A percentile compares a stretch with the other conserved stretches of the same genome.
These are phyloP conservation scores for Erigeron canadensis DNA, from an alignment of 129 eudicot genomes.

Conservation along the genomic window DNA sequence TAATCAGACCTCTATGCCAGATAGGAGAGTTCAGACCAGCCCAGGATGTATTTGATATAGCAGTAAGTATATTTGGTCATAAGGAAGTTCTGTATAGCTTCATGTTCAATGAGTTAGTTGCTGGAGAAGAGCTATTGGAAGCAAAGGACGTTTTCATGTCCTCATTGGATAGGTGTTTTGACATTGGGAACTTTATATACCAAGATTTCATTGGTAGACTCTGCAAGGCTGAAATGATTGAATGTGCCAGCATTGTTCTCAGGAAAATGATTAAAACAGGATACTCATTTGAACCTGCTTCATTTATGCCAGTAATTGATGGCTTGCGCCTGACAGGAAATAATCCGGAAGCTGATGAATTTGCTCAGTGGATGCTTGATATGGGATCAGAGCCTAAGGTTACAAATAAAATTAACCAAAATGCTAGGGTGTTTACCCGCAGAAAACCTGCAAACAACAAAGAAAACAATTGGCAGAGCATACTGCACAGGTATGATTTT, in stretches of 20 bases:
- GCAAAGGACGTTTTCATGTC: constrained; percentile 68
- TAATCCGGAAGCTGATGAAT: constrained; percentile 77
- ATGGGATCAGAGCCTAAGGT: constrained; percentile 59
- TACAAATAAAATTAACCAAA: constrained; percentile 39
- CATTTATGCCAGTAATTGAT: constrained; percentile 84
- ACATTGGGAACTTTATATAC: constrained; percentile 60
- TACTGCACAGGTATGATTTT: constrained; percentile 63
- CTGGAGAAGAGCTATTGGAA: constrained; percentile 70
- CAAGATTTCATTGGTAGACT: constrained; percentile 65
- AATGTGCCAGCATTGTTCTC: constrained; percentile 56
- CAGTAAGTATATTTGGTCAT: constrained; percentile 63
- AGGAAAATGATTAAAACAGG: constrained; percentile 56
- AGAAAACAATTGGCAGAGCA: constrained; percentile 56
- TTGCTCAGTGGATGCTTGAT: constrained; percentile 77
- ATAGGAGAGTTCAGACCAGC: constrained; percentile 86
- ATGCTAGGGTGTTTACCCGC: constrained; percentile 28
- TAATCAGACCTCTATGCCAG: constrained; percentile 69
- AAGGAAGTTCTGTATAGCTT: constrained; percentile 56
- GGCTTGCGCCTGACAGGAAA: constrained; percentile 53
- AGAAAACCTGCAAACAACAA: constrained; percentile 29
- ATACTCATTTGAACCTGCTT: constrained; percentile 75
- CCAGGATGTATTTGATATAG: constrained; percentile 65
- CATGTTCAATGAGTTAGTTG: constrained; percentile 80
- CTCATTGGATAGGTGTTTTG: constrained; percentile 57
- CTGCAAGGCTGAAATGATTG: constrained; percentile 62